Conservation (phyloP, 257 asterid genomes). For the Primulina huaijiensis region DNA sequence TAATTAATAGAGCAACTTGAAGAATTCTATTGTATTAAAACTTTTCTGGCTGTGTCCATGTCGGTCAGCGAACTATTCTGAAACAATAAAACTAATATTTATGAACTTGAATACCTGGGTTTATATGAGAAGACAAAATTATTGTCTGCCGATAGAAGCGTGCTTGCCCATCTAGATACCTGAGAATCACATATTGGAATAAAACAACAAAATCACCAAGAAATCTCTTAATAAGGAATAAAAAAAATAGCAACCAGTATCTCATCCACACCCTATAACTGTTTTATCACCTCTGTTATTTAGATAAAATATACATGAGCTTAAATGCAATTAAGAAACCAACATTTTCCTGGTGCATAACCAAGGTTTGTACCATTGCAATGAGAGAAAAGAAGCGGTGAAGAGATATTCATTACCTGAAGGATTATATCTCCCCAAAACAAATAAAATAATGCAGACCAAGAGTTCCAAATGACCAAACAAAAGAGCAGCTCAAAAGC, state of each 20-base stretch:
- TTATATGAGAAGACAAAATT: constrained; percentile 72
- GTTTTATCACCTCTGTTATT: constrained; percentile 2
- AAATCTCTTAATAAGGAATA: constrained; percentile 16
- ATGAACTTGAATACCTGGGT: constrained; percentile 60
- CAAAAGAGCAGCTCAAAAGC: constrained; percentile 23
- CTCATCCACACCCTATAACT: constrained; percentile 15
- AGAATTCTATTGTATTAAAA: background rate
- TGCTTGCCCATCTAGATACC: constrained; percentile 91
- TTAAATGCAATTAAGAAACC: constrained; percentile 11
- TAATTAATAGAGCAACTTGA: constrained; percentile 9
- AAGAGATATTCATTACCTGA: background rate
- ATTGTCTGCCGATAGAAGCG: constrained; percentile 85
- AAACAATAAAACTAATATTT: constrained; percentile 8
- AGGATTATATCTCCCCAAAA: constrained; percentile 2
- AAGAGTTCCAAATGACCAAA: constrained; percentile 6
- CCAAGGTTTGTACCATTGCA: background rate
- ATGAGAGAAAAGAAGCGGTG: background rate
- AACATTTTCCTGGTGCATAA: background rate
- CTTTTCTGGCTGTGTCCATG: constrained; percentile 13
- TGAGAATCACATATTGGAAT: constrained; percentile 27
- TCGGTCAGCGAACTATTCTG: constrained; percentile 13
- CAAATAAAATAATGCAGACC: constrained; percentile 13
- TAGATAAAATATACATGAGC: constrained; percentile 12
- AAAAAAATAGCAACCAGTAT: constrained; percentile 6
- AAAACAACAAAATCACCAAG: constrained; percentile 15